Evolutionary conservation across 2,329 filamentous ascomycete genomes (phyloP).

Genomic region (Pyrenophora seminiperda): DNA sequence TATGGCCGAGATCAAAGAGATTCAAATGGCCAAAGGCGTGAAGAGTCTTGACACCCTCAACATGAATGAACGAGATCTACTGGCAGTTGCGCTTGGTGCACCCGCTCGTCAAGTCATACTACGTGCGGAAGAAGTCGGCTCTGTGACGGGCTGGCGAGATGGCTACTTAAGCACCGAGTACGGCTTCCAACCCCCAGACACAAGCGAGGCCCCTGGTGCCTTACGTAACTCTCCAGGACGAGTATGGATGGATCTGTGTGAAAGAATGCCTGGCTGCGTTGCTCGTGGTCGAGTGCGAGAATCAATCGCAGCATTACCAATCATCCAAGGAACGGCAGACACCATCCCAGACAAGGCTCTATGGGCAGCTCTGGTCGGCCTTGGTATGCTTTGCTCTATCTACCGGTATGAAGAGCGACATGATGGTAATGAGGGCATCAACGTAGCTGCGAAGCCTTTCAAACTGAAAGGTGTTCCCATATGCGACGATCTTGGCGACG

Average conservation of each 20-base stretch:
- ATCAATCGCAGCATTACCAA: slow-evolving; percentile 55
- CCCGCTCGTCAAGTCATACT: slow-evolving; percentile 61
- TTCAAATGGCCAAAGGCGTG: slow-evolving; percentile 38
- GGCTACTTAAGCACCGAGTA: slow-evolving; percentile 59
- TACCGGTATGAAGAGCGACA: slow-evolving; percentile 61
- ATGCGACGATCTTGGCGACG: slow-evolving; percentile 59
- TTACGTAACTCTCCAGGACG: slow-evolving; percentile 56
- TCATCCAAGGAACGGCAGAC: slow-evolving; percentile 57
- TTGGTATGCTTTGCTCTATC: slow-evolving; percentile 62
- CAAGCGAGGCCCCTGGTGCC: slow-evolving; percentile 56
- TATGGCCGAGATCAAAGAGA: slow-evolving; percentile 33
- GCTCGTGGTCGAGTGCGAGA: slow-evolving; percentile 58
- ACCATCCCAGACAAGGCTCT: slow-evolving; percentile 59
- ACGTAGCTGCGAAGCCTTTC: slow-evolving; percentile 40
- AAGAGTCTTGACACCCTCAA: slow-evolving; percentile 58
- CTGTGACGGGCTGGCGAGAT: slow-evolving; percentile 59
- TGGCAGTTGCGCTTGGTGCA: slow-evolving; percentile 60
- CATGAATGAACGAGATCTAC: slow-evolving; percentile 55
- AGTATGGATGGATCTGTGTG: slow-evolving; percentile 61
- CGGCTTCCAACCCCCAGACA: slow-evolving; percentile 59
- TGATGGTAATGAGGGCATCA: slow-evolving; percentile 59
- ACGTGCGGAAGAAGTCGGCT: slow-evolving; percentile 59
- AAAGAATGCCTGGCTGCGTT: slow-evolving; percentile 60
- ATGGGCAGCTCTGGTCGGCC: slow-evolving; percentile 59
- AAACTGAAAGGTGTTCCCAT: slow-evolving; percentile 52